Evolutionary conservation across 176 grass and related monocot genomes (phyloP), one percentile per base, ranked within the genome.

Genomic region (Cymbopogon citratus): DNA sequence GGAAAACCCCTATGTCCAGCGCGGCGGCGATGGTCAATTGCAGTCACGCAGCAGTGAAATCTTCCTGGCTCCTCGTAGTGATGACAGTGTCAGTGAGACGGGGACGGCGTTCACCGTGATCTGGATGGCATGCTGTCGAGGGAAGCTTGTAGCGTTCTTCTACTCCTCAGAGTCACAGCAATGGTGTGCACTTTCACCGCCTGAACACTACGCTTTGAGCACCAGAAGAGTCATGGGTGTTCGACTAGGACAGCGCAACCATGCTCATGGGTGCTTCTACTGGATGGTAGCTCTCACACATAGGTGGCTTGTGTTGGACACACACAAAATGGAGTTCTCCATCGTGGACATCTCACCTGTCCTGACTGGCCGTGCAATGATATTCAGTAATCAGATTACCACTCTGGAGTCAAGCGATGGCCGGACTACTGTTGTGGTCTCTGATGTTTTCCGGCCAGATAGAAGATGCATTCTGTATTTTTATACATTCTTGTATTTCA

Each of bases 371-470:
- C 63, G 81, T 3, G 23, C 70, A 0, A 69, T 88, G 87, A 84
- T 88, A 63, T 88, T 88, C 62, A 84, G 87, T 38, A 88, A 88
- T 69, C 87, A 84, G 70, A 88, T 88, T 10, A 84, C 70, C 29
- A 88, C 87, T 41, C 51, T 88, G 8, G 87, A 88, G 11, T 88
- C 87, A 40, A 60, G 31, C n/a, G 29, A 85, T 31, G 76, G 81
- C 39, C 62, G 9, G 29, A 89, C 81, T 5, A 66, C 41, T 0
- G 61, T 80, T 25, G 81, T 89, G 39, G 51, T 89, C 31, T 80
- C 87, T 0, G 87, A 89, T 41, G 76, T 88, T 33, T 89, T 89
- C 5, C 63, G 69, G 18, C 1, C 61, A 6, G 87, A 88, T 41
- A 84, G 74, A 31, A 74, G 76, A 63, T 84, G 87, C 12, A 63